Evolutionary conservation across 192 early-diverging fungal species (phyloP), one percentile per base, ranked within the genome.

Genomic region (Powellomyces hirtus): DNA sequence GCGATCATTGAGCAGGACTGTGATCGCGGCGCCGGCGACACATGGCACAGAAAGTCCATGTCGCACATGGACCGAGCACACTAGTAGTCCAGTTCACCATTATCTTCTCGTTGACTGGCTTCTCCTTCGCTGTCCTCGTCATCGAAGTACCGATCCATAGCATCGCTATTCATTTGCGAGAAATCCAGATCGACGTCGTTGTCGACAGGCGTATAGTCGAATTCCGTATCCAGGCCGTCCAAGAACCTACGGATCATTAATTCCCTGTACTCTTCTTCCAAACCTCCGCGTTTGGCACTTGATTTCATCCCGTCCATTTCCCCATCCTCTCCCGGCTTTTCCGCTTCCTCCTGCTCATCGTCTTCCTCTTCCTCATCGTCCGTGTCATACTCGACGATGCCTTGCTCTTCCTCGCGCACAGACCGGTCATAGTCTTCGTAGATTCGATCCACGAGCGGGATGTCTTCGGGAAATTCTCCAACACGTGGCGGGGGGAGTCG

Each of bases 131-230:
- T n/a, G n/a, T n/a, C n/a, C n/a, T n/a, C n/a, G n/a, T n/a, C n/a
- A n/a, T n/a, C n/a, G n/a, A n/a, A n/a, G n/a, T n/a, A n/a, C n/a
- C n/a, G n/a, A n/a, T n/a, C n/a, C n/a, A n/a, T n/a, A n/a, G 83
- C 87, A 68, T 81, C 86, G 82, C 67, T 98, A 94, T 26, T 81
- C 80, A 61, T n/a, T n/a, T n/a, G n/a, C n/a, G n/a, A n/a, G n/a
- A n/a, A n/a, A n/a, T 49, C 46, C 46, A 49, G 26, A 49, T 49
- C 46, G n/a, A 24, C 46, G 26, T 49, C 46, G n/a, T 18, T 24
- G 16, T 49, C 46, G 26, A 49, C 26, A 18, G 14, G n/a, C 5
- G 46, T 24, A 49, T 49, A 49, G 26, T 49, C 46, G n/a, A 49
- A 5, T 24, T 24, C 46, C 14, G 2, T 2, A 49, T 49, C 46